phyloP scores from a whole-genome alignment of 805 yeast genomes.

The Scheffersomyces lignosus region DNA sequence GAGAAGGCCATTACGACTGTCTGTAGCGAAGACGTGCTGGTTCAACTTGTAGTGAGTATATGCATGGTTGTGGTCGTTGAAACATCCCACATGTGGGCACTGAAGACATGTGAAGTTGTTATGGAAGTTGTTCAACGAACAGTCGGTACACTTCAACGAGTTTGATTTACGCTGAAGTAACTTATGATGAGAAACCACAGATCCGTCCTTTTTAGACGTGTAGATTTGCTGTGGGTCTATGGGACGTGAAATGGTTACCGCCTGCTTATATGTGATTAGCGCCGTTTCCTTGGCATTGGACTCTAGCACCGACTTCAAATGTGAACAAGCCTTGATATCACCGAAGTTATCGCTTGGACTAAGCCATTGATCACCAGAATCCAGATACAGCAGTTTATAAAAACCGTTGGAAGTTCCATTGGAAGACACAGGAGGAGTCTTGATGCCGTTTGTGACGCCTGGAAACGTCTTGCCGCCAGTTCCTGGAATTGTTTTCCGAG shows the following conservation, averaged over 20 bases:
- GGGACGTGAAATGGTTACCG: slow-evolving; percentile 46
- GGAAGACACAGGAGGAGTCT: slow-evolving; percentile 2
- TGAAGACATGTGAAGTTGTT: slow-evolving; percentile 66
- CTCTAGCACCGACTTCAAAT: slow-evolving; percentile 46
- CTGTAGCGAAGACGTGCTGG: slow-evolving; percentile 50
- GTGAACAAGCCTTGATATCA: slow-evolving; percentile 48
- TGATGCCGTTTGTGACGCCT: not conserved
- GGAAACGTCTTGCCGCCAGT: not conserved
- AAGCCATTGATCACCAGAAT: too few relatives aligned
- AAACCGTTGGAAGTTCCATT: slow-evolving; percentile 7
- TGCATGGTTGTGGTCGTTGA: slow-evolving; percentile 39
- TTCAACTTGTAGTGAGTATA: slow-evolving; percentile 30
- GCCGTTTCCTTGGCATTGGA: slow-evolving; percentile 52
- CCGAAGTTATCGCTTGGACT: slow-evolving; percentile 25
- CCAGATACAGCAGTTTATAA: slow-evolving; percentile 5
- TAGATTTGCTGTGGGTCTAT: slow-evolving; percentile 27
- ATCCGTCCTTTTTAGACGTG: slow-evolving; percentile 37
- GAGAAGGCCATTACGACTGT: slow-evolving; percentile 63
- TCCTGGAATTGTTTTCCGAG: slow-evolving; percentile 3
- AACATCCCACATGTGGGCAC: slow-evolving; percentile 77
- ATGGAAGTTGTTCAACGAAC: slow-evolving; percentile 41
- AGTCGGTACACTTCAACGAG: slow-evolving; percentile 52
- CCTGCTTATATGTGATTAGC: slow-evolving; percentile 50
- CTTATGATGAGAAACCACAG: slow-evolving; percentile 33
- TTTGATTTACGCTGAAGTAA: slow-evolving; percentile 43